Conservation (phyloP, 768 basidiomycete genomes). For the Gautieria morchelliformis region DNA sequence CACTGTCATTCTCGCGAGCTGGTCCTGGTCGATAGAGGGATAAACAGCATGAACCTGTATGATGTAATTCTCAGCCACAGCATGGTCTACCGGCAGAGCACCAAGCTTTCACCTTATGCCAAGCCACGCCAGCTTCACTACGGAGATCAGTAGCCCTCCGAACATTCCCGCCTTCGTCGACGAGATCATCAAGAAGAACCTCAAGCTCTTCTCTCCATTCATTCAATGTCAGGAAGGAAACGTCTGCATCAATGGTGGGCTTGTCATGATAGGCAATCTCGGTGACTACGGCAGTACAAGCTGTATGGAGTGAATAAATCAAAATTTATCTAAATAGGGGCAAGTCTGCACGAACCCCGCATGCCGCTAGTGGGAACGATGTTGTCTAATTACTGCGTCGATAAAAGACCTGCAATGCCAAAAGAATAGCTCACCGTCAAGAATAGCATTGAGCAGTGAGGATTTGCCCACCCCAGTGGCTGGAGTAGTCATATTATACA, state of each 20-base stretch:
- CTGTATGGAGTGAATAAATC: constrained; percentile 20
- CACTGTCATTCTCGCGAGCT: constrained; percentile 36
- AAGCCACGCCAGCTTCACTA: constrained; percentile 52
- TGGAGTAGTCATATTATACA: constrained; percentile 13
- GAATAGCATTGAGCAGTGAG: constrained; percentile 49
- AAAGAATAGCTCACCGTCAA: constrained; percentile 34
- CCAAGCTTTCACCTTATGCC: constrained; percentile 38
- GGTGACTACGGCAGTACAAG: constrained; percentile 59
- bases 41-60: constrained; percentile 52
- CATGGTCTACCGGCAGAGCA: background rate
- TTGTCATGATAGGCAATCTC: constrained; percentile 49
- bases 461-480: constrained; percentile 57
- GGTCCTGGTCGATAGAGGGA: constrained; percentile 39
- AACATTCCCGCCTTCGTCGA: constrained; percentile 47
- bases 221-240: constrained; percentile 43
- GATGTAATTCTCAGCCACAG: background rate
- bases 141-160: constrained; percentile 45
- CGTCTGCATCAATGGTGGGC: constrained; percentile 46
- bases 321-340: background rate
- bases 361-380: constrained; percentile 60
- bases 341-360: constrained; percentile 32
- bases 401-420: background rate
- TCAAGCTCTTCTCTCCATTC: constrained; percentile 52
- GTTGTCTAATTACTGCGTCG: constrained; percentile 30
- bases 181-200: constrained; percentile 47